Percentiles rank a stretch among this genome's conserved stretches.
These are phyloP conservation scores for Elaeis guineensis DNA, from an alignment of 176 grass and related monocot genomes.

Conservation along the genomic window DNA sequence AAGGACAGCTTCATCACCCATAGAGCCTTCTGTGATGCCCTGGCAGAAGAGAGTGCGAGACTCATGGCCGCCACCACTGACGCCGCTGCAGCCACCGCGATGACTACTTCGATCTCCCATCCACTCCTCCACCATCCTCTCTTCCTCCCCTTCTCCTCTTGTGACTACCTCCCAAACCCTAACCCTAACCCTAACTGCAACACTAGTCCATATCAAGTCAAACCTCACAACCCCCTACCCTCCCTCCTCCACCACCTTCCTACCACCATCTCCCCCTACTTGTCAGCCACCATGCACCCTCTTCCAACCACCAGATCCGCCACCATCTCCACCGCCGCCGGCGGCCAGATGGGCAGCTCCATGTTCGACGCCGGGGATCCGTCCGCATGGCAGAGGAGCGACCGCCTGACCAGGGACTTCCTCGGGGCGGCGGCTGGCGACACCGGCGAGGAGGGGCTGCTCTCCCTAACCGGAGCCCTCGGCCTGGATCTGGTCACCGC, in stretches of 20 bases:
- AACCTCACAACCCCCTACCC: slow-evolving; percentile 26
- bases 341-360: slow-evolving; percentile 11
- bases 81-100: background rate
- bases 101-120: slow-evolving; percentile 4
- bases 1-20: slow-evolving; percentile 94
- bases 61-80: slow-evolving; percentile 40
- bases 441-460: slow-evolving; percentile 27
- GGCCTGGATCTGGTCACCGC: slow-evolving; percentile 18
- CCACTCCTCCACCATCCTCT: slow-evolving; percentile 22
- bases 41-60: slow-evolving; percentile 94
- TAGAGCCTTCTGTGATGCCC: slow-evolving; percentile 94
- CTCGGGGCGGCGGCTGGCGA: slow-evolving; percentile 28
- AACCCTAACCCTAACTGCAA: slow-evolving; percentile 25
- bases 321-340: background rate
- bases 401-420: slow-evolving; percentile 71
- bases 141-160: slow-evolving; percentile 39
- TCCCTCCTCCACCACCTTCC: slow-evolving; percentile 18
- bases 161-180: slow-evolving; percentile 6
- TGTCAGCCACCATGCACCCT: slow-evolving; percentile 29
- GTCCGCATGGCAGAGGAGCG: slow-evolving; percentile 26
- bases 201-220: slow-evolving; percentile 16
- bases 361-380: slow-evolving; percentile 25
- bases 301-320: slow-evolving; percentile 3
- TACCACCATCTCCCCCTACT: slow-evolving; percentile 6
- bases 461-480: background rate